These are phyloP conservation scores for Coelastrella sp. DNA, from an alignment of 139 green algal species.

Conservation along the genomic window DNA sequence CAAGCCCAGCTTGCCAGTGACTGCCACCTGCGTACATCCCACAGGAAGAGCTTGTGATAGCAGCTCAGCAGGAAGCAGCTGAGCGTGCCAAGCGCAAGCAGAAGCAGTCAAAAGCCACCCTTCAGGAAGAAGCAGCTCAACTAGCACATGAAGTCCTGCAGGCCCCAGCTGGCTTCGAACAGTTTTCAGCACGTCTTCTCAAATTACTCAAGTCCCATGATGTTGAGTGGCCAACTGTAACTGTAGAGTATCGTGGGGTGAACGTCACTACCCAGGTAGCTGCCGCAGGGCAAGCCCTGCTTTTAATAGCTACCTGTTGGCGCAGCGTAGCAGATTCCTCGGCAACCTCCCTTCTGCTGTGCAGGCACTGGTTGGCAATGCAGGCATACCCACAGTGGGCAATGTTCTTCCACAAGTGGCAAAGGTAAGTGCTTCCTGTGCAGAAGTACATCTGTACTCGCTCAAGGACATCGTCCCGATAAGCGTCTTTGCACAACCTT, in stretches of 20 bases:
- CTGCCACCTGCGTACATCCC: not conserved
- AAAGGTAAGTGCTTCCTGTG: not conserved
- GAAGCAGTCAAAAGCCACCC: conserved; percentile 19
- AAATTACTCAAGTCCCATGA: not conserved
- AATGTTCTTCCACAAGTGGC: conserved; percentile 9
- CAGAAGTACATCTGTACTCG: not conserved
- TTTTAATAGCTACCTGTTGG: no score
- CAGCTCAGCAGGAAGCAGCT: conserved; percentile 22
- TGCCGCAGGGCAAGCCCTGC: not conserved
- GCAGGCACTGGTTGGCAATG: conserved; percentile 32
- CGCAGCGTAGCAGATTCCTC: not conserved
- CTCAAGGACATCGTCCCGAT: no score
- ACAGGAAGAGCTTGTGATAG: conserved; percentile 22
- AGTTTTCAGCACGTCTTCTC: not conserved
- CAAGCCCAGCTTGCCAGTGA: no score
- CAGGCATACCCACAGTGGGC: conserved; percentile 20
- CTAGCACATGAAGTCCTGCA: conserved; percentile 12
- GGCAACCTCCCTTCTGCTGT: not conserved
- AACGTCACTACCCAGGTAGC: not conserved
- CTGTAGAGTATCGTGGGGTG: not conserved
- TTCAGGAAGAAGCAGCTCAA: conserved; percentile 17
- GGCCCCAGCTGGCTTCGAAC: not conserved
- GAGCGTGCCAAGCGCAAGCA: not conserved
- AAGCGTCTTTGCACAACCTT: no score
- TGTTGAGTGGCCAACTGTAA: conserved; percentile 29